Evolutionary conservation across 768 basidiomycete genomes (phyloP), one percentile per base, ranked within the genome.

Genomic region (Psilocybe cyanescens): DNA sequence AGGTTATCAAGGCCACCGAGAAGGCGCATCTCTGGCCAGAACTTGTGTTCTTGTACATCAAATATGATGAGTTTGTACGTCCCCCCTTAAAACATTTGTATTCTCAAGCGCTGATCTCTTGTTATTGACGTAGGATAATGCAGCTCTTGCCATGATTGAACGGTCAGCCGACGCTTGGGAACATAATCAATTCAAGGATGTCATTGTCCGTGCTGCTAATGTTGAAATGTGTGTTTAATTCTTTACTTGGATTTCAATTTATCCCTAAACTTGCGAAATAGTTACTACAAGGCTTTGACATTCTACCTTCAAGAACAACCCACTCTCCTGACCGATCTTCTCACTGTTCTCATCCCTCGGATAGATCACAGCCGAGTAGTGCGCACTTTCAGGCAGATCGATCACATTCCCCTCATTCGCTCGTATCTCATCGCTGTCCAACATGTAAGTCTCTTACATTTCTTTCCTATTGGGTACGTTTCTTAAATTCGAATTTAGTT

Each of bases 161-260:
- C 90, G 96, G 17, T 93, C 97, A 1, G 86, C 94, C n/a, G 95
- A 97, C 75, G 95, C 95, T 52, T 99, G 96, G 96, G 97, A 99
- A 59, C 97, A 99, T 79, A 96, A 94, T 70, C 97, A 98, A 75
- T 99, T 99, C 89, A 99, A 99, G 83, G 97, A 99, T 68, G 90
- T 97, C 59, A 85, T 97, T 58, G 93, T 98, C 71, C 92, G 96
- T 61, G 96, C 92, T 19, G 97, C 97, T 51, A 99, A 99, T 70
- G 86, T 99, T 63, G 97, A 99, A 79, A 98, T 99, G 92, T 92
- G 74, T 61, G 87, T 67, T 28, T 30, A 9, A 57, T 53, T 39
- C 33, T 61, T 44, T 19, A 14, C 24, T 16, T 31, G 19, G 17
- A 12, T 55, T 46, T 12, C 49, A n/a, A 44, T 9, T 60, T 56